phyloP scores from a whole-genome alignment of 345 rosid genomes.

The Physaria fendleri region DNA sequence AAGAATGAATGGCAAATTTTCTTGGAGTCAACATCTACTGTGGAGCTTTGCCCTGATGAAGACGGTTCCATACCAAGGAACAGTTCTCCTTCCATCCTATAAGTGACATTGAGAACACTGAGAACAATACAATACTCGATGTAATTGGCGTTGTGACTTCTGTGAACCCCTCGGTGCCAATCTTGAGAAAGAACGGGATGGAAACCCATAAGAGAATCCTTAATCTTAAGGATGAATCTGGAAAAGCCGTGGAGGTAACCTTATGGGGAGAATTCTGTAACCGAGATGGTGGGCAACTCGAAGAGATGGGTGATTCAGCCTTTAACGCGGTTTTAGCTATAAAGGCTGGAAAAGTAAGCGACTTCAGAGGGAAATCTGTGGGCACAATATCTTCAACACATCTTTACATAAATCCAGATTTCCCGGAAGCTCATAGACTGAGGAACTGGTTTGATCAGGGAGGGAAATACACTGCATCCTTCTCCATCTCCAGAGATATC shows the following conservation, averaged over 20 bases:
- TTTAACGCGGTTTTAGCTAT: constrained; percentile 67
- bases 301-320: constrained; percentile 68
- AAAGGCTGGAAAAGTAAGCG: constrained; percentile 82
- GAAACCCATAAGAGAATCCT: constrained; percentile 87
- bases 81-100: constrained; percentile 81
- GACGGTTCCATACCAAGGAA: constrained; percentile 74
- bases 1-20: constrained; percentile 90
- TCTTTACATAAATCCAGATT: constrained; percentile 75
- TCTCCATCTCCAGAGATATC: constrained; percentile 66
- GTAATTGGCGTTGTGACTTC: constrained; percentile 65
- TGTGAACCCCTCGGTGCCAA: constrained; percentile 73
- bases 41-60: constrained; percentile 71
- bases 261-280: constrained; percentile 93
- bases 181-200: constrained; percentile 88
- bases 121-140: constrained; percentile 71
- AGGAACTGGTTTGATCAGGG: constrained; percentile 76
- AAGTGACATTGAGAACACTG: constrained; percentile 70
- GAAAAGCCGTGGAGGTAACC: constrained; percentile 67
- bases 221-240: constrained; percentile 76
- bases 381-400: constrained; percentile 80
- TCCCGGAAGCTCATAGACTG: constrained; percentile 57
- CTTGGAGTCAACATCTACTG: constrained; percentile 71
- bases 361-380: constrained; percentile 77
- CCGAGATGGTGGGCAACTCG: constrained; percentile 73
- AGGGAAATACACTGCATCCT: constrained; percentile 48